Base-by-base conservation (phyloP, 1,139 yeast species). In the Meyerozyma carpophila region DNA sequence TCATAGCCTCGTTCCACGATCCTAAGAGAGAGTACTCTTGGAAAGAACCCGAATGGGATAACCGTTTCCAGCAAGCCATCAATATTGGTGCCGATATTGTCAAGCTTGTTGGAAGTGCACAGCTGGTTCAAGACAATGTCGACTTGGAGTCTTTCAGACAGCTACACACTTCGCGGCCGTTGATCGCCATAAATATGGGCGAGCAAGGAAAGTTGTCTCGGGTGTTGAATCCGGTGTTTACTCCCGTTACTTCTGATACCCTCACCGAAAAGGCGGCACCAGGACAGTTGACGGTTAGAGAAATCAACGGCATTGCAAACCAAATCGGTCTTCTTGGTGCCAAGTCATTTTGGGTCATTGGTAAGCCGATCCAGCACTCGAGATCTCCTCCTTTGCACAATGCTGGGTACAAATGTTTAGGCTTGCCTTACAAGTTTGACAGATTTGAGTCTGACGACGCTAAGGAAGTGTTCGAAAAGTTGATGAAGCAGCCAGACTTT, bases 371-470 rank as follows among this genome's bases (percentile, higher is more conserved):
- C 47, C 65, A 77, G 5, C 96, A 90, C 61, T 90, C 98, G 2
- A 79, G 89, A 58, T 89, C 97, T 2, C 98, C 98, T 39, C 70
- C 77, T 13, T 71, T 93, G 53, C 98, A 93, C 66, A 82, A 82
- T 56, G 76, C 94, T 2, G 88, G 84, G 27, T 93, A 84, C 66
- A 59, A 77, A 47, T 67, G 75, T 16, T 73, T 90, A 50, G 90
- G 90, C 4, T 72, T 93, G 55, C 96, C 96, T n/a, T 83, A 88
- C 59, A 56, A 63, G 7, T 90, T 90, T 58, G 78, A 68, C 32
- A 71, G 75, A 49, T 81, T 79, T 59, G 97, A 91, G 62, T 79
- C 95, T 3, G 66, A 66, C 11, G 77, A 77, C 55, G 89, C 87
- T 10, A 61, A 62, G 2, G 74, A 73, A 43, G 77, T 69, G 3